A percentile compares a stretch with the other conserved stretches of the same genome.
phyloP scores from a whole-genome alignment of 2,329 filamentous ascomycete genomes.

The Neonectria neomacrospora region DNA sequence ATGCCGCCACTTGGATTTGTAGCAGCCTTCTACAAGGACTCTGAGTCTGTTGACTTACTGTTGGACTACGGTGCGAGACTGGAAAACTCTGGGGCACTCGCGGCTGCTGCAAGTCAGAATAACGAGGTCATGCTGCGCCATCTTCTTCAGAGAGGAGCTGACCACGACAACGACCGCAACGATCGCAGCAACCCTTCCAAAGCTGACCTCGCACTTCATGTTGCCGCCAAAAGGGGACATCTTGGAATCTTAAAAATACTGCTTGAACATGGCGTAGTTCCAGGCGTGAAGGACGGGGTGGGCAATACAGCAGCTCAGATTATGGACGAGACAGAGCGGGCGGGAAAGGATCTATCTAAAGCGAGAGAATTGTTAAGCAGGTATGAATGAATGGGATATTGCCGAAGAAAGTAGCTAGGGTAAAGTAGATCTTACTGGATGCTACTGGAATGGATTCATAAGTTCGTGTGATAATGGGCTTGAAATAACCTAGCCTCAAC shows the following conservation, averaged over 20 bases:
- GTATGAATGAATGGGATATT: background rate
- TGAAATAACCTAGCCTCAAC: no score
- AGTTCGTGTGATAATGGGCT: no score
- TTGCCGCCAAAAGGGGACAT: slow-evolving; percentile 1
- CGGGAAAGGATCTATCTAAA: background rate
- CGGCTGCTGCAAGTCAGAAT: background rate
- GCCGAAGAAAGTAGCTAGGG: no score
- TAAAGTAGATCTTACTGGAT: no score
- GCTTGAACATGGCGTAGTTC: background rate
- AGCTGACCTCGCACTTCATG: background rate
- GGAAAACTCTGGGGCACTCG: slow-evolving; percentile 4
- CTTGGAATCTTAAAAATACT: background rate
- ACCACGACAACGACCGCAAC: background rate
- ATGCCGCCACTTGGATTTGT: background rate
- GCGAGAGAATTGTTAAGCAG: background rate
- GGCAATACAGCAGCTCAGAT: background rate
- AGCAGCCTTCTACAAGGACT: slow-evolving; percentile 7
- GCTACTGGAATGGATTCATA: no score
- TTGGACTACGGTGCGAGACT: slow-evolving; percentile 2
- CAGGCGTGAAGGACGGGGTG: background rate
- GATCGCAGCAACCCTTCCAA: background rate
- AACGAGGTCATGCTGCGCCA: background rate
- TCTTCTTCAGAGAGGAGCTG: slow-evolving; percentile 3
- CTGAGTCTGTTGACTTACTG: background rate
- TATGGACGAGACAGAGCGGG: background rate